Conservation (phyloP, 306 rosid species). For the Psophocarpus tetragonolobus region DNA sequence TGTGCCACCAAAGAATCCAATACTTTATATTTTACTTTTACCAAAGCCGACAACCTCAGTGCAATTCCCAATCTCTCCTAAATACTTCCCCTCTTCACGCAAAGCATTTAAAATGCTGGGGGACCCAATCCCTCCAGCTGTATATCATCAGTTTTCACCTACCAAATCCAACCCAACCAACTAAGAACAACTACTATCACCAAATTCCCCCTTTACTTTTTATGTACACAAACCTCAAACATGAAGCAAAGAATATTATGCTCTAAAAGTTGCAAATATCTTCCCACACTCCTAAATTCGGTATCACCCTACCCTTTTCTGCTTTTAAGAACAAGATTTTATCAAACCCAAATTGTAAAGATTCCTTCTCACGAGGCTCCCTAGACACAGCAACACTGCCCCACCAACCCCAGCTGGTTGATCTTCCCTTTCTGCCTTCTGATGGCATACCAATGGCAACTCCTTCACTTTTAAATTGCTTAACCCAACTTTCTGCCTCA, state of each 20-base stretch:
- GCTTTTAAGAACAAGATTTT: conserved; percentile 74
- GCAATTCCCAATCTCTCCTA: conserved; percentile 19
- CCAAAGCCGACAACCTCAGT: conserved; percentile 28
- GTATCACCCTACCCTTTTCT: not conserved
- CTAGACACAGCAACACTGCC: conserved; percentile 80
- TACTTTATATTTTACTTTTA: conserved; percentile 24
- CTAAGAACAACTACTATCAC: conserved; percentile 50
- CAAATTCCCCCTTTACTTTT: conserved; percentile 47
- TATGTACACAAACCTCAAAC: conserved; percentile 68
- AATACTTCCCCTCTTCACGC: conserved; percentile 35
- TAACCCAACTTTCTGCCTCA: conserved; percentile 73
- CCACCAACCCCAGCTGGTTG: conserved; percentile 80
- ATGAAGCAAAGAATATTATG: conserved; percentile 76
- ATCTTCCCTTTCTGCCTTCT: conserved; percentile 62
- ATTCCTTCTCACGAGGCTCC: conserved; percentile 92
- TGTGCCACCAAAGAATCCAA: conserved; percentile 36
- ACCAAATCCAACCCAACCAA: conserved; percentile 71
- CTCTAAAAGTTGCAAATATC: conserved; percentile 44
- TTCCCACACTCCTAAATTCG: conserved; percentile 43
- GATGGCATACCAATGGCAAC: conserved; percentile 51
- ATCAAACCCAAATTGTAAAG: conserved; percentile 90
- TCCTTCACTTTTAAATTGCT: conserved; percentile 71
- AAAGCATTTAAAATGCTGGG: conserved; percentile 45
- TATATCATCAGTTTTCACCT: conserved; percentile 38
- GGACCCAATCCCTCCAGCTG: conserved; percentile 25